These are phyloP conservation scores for Castanea mollissima DNA, from an alignment of 306 rosid species.

Conservation along the genomic window DNA sequence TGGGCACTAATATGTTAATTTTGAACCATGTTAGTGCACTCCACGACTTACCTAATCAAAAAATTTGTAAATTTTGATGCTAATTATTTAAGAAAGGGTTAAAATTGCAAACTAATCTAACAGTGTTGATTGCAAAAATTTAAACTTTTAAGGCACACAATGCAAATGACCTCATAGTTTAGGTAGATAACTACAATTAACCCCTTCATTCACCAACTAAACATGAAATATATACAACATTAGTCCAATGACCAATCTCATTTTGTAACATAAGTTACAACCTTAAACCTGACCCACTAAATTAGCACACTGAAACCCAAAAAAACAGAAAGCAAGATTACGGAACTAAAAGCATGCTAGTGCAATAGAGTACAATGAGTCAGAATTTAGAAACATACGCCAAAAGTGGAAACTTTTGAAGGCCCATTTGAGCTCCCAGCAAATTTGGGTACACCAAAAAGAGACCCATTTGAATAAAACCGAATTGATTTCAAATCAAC, in stretches of 20 bases:
- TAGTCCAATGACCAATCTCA: not conserved
- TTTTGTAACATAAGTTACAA: not conserved
- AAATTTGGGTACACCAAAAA: slow-evolving; percentile 3
- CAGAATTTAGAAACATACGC: slow-evolving; percentile 19
- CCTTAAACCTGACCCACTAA: not conserved
- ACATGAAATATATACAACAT: not conserved
- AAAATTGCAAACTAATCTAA: too few species aligned
- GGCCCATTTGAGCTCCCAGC: slow-evolving; percentile 16
- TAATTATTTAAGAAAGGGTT: too few species aligned
- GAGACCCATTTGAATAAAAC: not conserved
- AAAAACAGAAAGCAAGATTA: not conserved
- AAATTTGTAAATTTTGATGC: too few species aligned
- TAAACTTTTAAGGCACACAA: too few species aligned
- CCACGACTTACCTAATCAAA: too few species aligned
- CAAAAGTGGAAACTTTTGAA: not conserved
- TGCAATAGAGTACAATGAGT: too few species aligned
- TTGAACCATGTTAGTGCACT: too few species aligned
- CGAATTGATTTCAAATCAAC: slow-evolving; percentile 14
- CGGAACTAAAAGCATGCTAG: not conserved
- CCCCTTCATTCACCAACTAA: too few species aligned
- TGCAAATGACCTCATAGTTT: too few species aligned
- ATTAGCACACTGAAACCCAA: not conserved
- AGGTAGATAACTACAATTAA: too few species aligned
- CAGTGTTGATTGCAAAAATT: too few species aligned
- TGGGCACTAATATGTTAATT: too few species aligned